Evolutionary conservation across 345 rosid genomes (phyloP).

Genomic region (Euphorbia peplus): DNA sequence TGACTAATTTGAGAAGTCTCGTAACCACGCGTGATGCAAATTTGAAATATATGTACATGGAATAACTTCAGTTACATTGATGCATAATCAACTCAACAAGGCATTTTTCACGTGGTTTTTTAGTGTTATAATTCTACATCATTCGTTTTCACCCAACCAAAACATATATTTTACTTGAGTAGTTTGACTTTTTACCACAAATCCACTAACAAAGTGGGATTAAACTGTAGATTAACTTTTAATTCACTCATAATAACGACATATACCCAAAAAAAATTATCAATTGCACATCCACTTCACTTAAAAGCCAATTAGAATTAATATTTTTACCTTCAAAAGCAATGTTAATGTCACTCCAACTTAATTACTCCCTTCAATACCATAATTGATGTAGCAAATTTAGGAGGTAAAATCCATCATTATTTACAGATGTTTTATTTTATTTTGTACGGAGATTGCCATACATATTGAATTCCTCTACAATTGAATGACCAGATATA

Average conservation of each 20-base stretch:
- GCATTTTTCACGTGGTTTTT: background rate
- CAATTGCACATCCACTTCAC: background rate
- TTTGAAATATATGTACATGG: too few species aligned
- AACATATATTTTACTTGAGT: background rate
- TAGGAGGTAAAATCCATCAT: too few species aligned
- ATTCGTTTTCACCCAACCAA: background rate
- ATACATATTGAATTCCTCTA: too few species aligned
- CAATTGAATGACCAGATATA: too few species aligned
- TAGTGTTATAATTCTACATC: too few species aligned
- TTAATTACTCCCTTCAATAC: background rate
- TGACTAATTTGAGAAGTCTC: too few species aligned
- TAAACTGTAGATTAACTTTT: background rate
- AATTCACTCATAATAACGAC: background rate
- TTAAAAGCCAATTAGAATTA: background rate
- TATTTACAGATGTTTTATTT: too few species aligned
- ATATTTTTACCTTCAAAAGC: background rate
- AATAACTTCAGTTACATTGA: too few species aligned
- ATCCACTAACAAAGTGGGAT: constrained; percentile 1
- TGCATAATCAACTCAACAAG: too few species aligned
- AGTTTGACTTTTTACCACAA: background rate
- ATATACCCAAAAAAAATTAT: background rate
- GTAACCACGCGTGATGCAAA: too few species aligned
- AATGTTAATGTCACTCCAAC: background rate
- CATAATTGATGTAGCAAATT: too few species aligned
- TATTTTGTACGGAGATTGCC: too few species aligned